A percentile compares a stretch with the other conserved stretches of the same genome.
These are phyloP conservation scores for Candida michaelii DNA, from an alignment of 805 yeast genomes.

Conservation along the genomic window DNA sequence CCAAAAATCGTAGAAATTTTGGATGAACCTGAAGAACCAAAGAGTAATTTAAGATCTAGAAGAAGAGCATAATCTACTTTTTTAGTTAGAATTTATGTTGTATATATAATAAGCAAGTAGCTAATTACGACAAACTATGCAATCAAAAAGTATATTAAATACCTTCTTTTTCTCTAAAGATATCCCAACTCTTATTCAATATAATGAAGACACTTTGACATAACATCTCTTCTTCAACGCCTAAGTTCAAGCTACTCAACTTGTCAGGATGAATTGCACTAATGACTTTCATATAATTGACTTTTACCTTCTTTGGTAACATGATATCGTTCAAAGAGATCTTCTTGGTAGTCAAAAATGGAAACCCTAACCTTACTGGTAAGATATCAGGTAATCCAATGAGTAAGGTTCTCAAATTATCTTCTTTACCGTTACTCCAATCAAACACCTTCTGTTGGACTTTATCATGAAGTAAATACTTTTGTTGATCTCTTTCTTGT, in stretches of 20 bases:
- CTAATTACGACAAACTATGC: no score
- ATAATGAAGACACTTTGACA: conserved; percentile 85
- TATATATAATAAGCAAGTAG: no score
- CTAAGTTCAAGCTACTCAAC: conserved; percentile 43
- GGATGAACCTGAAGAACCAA: conserved; percentile 5
- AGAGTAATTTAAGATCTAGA: conserved; percentile 1
- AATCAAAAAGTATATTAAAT: no score
- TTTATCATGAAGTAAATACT: conserved; percentile 59
- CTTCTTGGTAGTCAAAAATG: conserved; percentile 26
- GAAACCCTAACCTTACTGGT: conserved; percentile 37
- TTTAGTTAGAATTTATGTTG: no score
- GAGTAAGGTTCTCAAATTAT: conserved; percentile 75
- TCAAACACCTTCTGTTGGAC: conserved; percentile 52
- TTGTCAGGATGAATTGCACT: conserved; percentile 85
- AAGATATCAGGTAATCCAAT: conserved; percentile 66
- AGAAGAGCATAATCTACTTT: conserved; percentile 7
- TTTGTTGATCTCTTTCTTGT: conserved; percentile 35
- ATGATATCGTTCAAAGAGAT: conserved; percentile 72
- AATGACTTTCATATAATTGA: conserved; percentile 78
- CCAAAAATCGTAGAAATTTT: conserved; percentile 17
- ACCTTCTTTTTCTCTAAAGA: conserved; percentile 59
- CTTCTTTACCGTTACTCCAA: conserved; percentile 79
- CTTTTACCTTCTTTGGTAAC: conserved; percentile 84
- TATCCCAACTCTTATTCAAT: conserved; percentile 88
- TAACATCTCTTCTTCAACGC: conserved; percentile 72